A percentile compares a stretch with the other conserved stretches of the same genome.
Evolutionary conservation across 495 filamentous ascomycete genomes (phyloP).

Genomic region (Choiromyces venosus): DNA sequence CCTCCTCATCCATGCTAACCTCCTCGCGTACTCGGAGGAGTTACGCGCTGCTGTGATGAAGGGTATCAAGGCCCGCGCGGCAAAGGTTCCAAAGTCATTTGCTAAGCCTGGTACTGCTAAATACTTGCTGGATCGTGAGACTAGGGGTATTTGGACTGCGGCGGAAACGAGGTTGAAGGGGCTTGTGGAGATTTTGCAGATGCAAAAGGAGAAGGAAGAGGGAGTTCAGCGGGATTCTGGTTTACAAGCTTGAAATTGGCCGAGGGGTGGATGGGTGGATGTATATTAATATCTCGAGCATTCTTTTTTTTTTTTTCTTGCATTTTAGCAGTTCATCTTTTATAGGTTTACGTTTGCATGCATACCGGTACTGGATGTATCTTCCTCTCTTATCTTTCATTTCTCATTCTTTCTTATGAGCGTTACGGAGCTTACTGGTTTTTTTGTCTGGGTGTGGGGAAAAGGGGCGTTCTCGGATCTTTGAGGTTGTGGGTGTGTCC

Average conservation of each 20-base stretch:
- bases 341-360: constrained; percentile 4
- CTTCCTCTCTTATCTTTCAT: not conserved
- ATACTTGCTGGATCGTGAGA: constrained; percentile 22
- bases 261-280: not conserved
- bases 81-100: constrained; percentile 43
- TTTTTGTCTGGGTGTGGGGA: not conserved
- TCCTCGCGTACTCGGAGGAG: constrained; percentile 46
- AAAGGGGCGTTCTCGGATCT: not conserved
- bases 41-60: constrained; percentile 53
- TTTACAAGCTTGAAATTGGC: not conserved
- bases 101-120: not conserved
- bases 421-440: not conserved
- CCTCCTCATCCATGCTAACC: constrained; percentile 49
- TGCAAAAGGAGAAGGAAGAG: constrained; percentile 16
- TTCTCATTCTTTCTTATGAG: not conserved
- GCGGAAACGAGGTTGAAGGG: constrained; percentile 40
- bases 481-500: not conserved
- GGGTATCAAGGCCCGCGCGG: constrained; percentile 58
- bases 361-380: not conserved
- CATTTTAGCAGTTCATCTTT: not conserved
- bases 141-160: constrained; percentile 32
- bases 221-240: not conserved
- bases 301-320: not conserved
- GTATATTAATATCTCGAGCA: not conserved
- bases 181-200: constrained; percentile 37